Conservation (phyloP, 1,139 yeast genomes). For the Magnusiomyces paraingens region DNA sequence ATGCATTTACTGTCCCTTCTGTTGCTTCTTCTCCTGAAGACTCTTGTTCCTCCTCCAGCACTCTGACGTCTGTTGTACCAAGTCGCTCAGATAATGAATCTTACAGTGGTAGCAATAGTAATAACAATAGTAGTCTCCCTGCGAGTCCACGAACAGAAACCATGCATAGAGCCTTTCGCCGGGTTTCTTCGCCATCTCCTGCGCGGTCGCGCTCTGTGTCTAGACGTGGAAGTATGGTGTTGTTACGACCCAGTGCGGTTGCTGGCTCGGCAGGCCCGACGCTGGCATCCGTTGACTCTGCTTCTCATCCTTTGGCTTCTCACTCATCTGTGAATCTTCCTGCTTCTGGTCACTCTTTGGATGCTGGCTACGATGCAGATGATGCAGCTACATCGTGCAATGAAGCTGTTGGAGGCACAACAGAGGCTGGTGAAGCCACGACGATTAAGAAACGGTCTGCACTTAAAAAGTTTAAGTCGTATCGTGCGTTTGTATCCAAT, state of each 20-base stretch:
- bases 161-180: background rate
- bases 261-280: background rate
- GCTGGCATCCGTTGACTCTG: constrained; percentile 2
- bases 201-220: background rate
- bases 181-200: background rate
- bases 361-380: constrained; percentile 8
- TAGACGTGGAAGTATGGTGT: background rate
- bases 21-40: constrained; percentile 2
- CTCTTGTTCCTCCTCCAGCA: no score
- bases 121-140: background rate
- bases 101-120: background rate
- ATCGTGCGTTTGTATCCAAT: constrained; percentile 22
- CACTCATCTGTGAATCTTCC: background rate
- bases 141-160: background rate
- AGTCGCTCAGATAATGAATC: no score
- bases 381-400: background rate
- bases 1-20: constrained; percentile 11
- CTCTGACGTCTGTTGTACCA: no score
- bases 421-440: background rate
- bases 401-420: background rate
- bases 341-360: constrained; percentile 1
- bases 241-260: background rate
- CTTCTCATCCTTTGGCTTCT: constrained; percentile 14
- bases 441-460: background rate
- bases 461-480: constrained; percentile 1